Base-by-base conservation (phyloP, 306 rosid genomes). In the Casuarina glauca region DNA sequence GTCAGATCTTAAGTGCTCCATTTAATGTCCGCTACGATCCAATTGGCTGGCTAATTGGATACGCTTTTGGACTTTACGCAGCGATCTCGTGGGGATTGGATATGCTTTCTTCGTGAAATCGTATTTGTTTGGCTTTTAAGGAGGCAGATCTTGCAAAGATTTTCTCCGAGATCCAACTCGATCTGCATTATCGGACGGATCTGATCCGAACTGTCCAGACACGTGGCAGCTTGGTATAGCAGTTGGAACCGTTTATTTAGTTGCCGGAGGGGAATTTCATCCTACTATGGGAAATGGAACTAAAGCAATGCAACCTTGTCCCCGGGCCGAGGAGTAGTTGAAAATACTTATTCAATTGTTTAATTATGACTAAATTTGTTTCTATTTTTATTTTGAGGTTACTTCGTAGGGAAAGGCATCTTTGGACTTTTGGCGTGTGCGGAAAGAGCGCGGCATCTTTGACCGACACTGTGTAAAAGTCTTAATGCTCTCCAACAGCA, bases 1-100 rank as follows among this genome's bases (percentile, higher is more conserved):
- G 45, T 73, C 53, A 80, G 71, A 67, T 42, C 48, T 67, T 41
- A 67, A 67, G 42, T 67, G 71, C 50, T 16, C 26, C 35, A 17
- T 17, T 67, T 67, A 67, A 41, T 41, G 42, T 8, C 2, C n/a
- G 16, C 6, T 7, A 11, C 26, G 4, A 38, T 36, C 69, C 64
- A 58, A 9, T 58, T n/a, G 26, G 39, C 64, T 58, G 13, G 39
- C 39, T 9, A 26, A 26, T 9, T 26, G 35, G 64, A 58, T 58
- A 58, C 26, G 64, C 15, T 19, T 19, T 58, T n/a, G 16, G 64
- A 58, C 35, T 26, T 58, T 26, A 58, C 64, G 64, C 64, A 11
- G 64, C 35, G 64, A 58, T 58, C 64, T 26, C 35, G 64, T 58
- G 39, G 64, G 64, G 39, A 58, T 58, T 58, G 64, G 64, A 58